Base-by-base conservation (phyloP, 495 filamentous ascomycete species). In the Pseudomonodictys pantanalensis region DNA sequence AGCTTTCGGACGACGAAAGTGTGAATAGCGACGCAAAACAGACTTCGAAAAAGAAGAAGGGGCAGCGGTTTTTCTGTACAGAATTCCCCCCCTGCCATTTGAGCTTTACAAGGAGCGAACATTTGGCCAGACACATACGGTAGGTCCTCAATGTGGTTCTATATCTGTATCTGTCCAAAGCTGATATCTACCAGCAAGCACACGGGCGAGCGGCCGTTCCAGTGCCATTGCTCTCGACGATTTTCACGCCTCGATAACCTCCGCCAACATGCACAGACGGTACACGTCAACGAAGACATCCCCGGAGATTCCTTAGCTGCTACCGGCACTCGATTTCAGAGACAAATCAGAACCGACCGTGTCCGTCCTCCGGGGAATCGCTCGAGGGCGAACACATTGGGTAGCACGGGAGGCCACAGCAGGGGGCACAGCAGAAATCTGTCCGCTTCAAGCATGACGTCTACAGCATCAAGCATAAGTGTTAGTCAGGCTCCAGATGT, bases 181-280 rank as follows among this genome's bases (percentile, higher is more conserved):
- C 45, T 52, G 20, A 64, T 39, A 25, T 26, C 15, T 24, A 28
- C 45, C 67, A 91, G 92, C 65, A 98, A 97, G 83, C 93, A 98
- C 69, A 98, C 93, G 1, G 93, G 93, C 18, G 93, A 98, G 73
- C 88, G 93, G 12, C 93, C 93, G 0, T 98, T 97, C 67, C 90
- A 96, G 72, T 98, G 93, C 68, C 93, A 97, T 72, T 98, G 93
- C 72, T 88, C 88, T 2, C 85, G 93, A 35, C 83, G 91, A 65
- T 98, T 98, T 72, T 98, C 93, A n/a, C 84, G 93, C 30, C 82
- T 98, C 32, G 93, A 98, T 72, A 98, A 98, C 65, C 78, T 98
- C 32, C 85, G 93, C 35, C 93, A 98, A 66, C 93, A 98, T 76
- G 95, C 93, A 15, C 95, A 96, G 68, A 98, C 95, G 0, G 95